Base-by-base conservation (phyloP, 148 eudicot species). In the Diospyros lotus region DNA sequence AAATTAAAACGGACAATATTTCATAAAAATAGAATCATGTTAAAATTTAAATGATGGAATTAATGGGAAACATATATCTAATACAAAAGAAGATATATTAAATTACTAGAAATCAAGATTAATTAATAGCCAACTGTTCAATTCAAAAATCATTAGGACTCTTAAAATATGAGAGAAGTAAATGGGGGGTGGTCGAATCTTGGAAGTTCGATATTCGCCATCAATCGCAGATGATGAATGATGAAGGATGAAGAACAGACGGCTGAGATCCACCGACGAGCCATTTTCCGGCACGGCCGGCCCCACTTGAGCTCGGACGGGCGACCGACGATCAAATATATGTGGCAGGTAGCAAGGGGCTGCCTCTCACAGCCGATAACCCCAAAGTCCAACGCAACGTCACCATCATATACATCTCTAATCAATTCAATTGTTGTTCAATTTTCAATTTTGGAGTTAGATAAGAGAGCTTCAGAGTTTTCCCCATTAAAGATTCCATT, bases 341-440 rank as follows among this genome's bases (percentile, higher is more conserved):
- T 18, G 64, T 2, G 40, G 28, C 64, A 4, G 28, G 61, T 14
- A 58, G 61, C 2, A 7, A 58, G 7, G 6, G 0, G 28, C 2
- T 14, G 11, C 7, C 52, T 48, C 64, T 39, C 18, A 72, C 18
- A 72, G 48, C 54, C 50, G 75, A 75, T 69, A 61, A 69, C 72
- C 46, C 28, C 71, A 58, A 71, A 68, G 82, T 79, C 78, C 63
- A 69, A 70, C 15, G 38, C 11, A 15, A 65, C 41, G 80, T 78
- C 80, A 4, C 76, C 63, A 72, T 78, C 80, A 56, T 44, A 18
- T 48, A 48, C 52, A 38, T 69, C 28, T 69, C 18, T 43, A 4
- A 6, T 62, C 68, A 14, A 56, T 17, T 4, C 3, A 76, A 13
- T 6, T 8, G 12, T 10, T 13, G 13, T 14, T 45, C n/a, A n/a